Evolutionary conservation across 495 filamentous ascomycete species (phyloP), one percentile per base, ranked within the genome.

Genomic region (Oidiodendron maius): DNA sequence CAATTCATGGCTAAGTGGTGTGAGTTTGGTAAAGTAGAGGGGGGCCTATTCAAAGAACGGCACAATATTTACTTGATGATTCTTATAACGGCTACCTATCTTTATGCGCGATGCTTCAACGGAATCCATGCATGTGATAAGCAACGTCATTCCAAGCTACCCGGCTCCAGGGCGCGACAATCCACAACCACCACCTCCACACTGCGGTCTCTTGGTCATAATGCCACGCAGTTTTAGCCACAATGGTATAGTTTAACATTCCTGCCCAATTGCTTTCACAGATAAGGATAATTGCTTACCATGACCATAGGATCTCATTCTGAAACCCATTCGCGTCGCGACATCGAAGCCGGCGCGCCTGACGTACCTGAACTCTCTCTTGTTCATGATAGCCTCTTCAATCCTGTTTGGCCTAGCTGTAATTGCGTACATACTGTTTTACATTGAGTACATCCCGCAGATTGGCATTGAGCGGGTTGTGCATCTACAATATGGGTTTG

Each of bases 401-500:
- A 55, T 76, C 28, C 73, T 96, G 34, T 61, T 87, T 23, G 75
- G 67, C 16, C 61, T 87, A 17, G 81, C 89, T 1, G 69, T 74
- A 2, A 44, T 83, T 18, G 82, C 81, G 4, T 95, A 95, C 61
- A 67, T 74, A 15, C 57, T 86, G 8, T 93, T 96, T 63, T 96
- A 96, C 70, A 73, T 79, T 61, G 77, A 77, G 51, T 89, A 86
- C 63, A 81, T 98, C 25, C 93, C 93, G 1, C 80, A 84, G 40
- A 71, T 84, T 30, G 60, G 72, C 24, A 68, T 78, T 43, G 72
- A 80, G 20, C 74, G 84, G 26, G 71, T 80, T 13, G 71, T 95
- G 6, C 80, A 95, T 67, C 61, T 96, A 22, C 88, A 95, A 62
- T 96, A 89, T 64, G 81, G 82, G 82, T 88, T 69, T 20, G 20